These are phyloP conservation scores for Eudorina sp. DNA, from an alignment of 139 green algal species.

Conservation along the genomic window DNA sequence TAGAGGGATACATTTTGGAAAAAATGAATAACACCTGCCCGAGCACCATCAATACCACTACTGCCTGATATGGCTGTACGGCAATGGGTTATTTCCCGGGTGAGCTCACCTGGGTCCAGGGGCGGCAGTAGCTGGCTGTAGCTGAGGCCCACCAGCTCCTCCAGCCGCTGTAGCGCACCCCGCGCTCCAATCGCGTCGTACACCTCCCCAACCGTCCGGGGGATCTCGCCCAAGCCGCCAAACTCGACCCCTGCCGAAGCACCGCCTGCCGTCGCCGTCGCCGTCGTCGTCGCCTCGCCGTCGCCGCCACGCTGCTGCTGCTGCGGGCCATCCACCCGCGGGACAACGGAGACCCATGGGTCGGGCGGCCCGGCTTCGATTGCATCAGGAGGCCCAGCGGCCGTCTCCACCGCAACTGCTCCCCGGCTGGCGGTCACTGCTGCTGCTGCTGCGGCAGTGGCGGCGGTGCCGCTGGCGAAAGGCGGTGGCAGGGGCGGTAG, in stretches of 20 bases:
- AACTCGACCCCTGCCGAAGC: no score
- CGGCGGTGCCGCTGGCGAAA: not conserved
- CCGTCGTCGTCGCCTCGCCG: not conserved
- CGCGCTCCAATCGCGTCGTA: not conserved
- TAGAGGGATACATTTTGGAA: no score
- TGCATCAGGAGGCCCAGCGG: no score
- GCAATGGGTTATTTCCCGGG: no score
- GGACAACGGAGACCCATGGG: not conserved
- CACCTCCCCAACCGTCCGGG: not conserved
- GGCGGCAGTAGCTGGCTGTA: not conserved
- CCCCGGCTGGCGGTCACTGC: not conserved
- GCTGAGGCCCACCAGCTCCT: constrained; percentile 14
- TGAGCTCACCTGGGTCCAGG: not conserved
- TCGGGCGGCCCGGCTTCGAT: no score
- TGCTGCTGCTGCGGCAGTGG: not conserved
- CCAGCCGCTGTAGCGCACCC: not conserved
- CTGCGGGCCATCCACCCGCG: not conserved
- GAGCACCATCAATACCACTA: no score
- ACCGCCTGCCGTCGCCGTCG: not conserved
- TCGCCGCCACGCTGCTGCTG: not conserved
- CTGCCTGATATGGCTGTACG: no score
- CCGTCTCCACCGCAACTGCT: no score
- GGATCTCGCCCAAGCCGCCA: not conserved
- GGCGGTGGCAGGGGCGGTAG: constrained; percentile 28
- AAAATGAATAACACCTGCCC: no score